Evolutionary conservation across 352 stramenopile genomes (phyloP), one percentile per base, ranked within the genome.

Genomic region (Saprolegnia parasitica): DNA sequence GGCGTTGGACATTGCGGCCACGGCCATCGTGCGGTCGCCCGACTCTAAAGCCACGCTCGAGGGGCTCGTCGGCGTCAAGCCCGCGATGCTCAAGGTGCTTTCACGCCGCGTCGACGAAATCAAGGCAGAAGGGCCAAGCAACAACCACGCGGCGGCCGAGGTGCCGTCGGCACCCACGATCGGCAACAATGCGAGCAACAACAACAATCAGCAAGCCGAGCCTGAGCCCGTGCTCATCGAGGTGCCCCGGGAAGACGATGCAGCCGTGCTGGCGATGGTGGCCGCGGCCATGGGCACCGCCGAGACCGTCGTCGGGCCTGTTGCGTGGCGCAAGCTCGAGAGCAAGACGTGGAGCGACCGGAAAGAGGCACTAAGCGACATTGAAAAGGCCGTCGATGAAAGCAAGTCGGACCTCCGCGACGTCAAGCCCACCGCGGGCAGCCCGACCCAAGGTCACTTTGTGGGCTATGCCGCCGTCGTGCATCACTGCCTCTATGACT

Each of bases 291-390:
- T 81, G 16, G 40, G 58, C 3, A 74, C 74, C 16, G 86, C 86
- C 0, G 75, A 87, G 24, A 72, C 50, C 3, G 67, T 90, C 2
- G 72, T 90, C 15, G 86, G 86, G 0, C 86, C 86, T 2, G 86
- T 93, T 4, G 72, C 72, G 18, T 91, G 81, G 81, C 80, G 81
- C 23, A 93, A 93, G 52, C 79, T 91, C 47, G 81, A 88, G 42
- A 90, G 83, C 68, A 92, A 91, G 68, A 89, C 80, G 35, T 93
- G 86, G 84, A 92, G 83, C 57, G 86, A 93, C 67, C 77, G 86
- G 24, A 91, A 91, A 61, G 86, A 93, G 37, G 84, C 86, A n/a
- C 73, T 93, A 4, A 73, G 89, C 5, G 84, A 89, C 55, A 67
- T 91, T 20, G 86, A 91, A 47, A 90, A 87, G 29, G 77, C 68